phyloP scores from a whole-genome alignment of 2,329 filamentous ascomycete genomes.

The Monosporascus ibericus region DNA sequence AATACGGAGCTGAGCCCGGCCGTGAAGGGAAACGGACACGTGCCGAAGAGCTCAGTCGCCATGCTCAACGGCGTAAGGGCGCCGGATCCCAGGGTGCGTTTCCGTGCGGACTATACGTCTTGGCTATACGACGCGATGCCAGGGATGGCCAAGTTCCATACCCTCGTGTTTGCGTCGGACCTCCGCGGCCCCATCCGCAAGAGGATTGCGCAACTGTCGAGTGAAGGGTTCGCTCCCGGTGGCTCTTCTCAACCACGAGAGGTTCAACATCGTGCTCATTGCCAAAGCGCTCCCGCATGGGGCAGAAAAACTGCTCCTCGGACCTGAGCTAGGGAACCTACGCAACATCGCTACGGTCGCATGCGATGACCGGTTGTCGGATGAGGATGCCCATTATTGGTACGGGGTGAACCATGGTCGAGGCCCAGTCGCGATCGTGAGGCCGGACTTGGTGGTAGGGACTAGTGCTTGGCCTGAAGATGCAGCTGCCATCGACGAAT shows the following conservation, averaged over 20 bases:
- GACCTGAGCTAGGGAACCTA: conserved; percentile 1
- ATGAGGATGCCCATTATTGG: conserved; percentile 11
- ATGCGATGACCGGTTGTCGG: conserved; percentile 11
- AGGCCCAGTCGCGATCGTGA: conserved; percentile 9
- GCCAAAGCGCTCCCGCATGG: conserved; percentile 21
- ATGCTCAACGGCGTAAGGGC: conserved; percentile 24
- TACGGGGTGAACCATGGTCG: conserved; percentile 9
- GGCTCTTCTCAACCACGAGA: conserved; percentile 15
- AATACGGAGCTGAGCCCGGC: conserved; percentile 1
- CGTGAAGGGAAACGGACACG: background rate
- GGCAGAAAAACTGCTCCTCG: background rate
- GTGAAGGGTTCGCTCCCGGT: conserved; percentile 4
- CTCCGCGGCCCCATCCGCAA: conserved; percentile 10
- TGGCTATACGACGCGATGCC: conserved; percentile 27
- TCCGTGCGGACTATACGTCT: conserved; percentile 14
- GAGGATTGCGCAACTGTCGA: conserved; percentile 8
- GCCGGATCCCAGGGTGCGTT: conserved; percentile 24
- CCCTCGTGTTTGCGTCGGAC: conserved; percentile 23
- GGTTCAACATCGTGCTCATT: conserved; percentile 25
- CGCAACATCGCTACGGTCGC: conserved; percentile 3
- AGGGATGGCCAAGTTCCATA: conserved; percentile 20
- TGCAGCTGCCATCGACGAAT: conserved; percentile 1
- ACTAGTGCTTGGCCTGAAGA: conserved; percentile 6
- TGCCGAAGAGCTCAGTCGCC: conserved; percentile 3
- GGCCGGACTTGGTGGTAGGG: conserved; percentile 11